A percentile compares a stretch with the other conserved stretches of the same genome.
phyloP scores from a whole-genome alignment of 192 early-diverging fungal genomes.

The Entomortierella chlamydospora region DNA sequence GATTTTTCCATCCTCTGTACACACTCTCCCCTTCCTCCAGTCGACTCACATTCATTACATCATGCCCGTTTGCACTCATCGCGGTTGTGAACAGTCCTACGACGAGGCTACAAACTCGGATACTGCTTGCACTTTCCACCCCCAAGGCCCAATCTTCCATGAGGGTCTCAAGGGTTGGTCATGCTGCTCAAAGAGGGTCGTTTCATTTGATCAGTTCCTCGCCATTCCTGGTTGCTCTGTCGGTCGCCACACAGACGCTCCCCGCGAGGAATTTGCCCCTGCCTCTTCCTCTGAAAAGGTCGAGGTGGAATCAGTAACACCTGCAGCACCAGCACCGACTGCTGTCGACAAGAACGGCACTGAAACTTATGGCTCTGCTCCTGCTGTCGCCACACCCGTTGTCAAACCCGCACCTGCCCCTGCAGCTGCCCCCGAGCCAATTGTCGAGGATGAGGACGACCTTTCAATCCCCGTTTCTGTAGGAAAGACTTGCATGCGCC shows the following conservation, averaged over 20 bases:
- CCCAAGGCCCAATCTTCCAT: slow-evolving; percentile 93
- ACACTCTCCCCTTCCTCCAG: not conserved
- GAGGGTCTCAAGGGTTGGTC: slow-evolving; percentile 96
- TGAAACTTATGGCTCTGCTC: slow-evolving; percentile 26
- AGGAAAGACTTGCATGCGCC: slow-evolving; percentile 87
- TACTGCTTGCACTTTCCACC: slow-evolving; percentile 89
- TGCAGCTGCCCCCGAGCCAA: slow-evolving; percentile 50
- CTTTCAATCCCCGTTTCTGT: slow-evolving; percentile 72
- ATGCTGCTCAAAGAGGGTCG: slow-evolving; percentile 92
- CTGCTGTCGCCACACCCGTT: slow-evolving; percentile 4
- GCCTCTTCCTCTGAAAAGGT: slow-evolving; percentile 38
- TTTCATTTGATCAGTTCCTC: slow-evolving; percentile 93
- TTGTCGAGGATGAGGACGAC: slow-evolving; percentile 83
- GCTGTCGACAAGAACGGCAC: slow-evolving; percentile 37
- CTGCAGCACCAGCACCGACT: slow-evolving; percentile 25
- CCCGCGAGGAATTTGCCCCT: slow-evolving; percentile 38
- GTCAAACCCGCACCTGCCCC: slow-evolving; percentile 23
- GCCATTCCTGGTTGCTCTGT: slow-evolving; percentile 86
- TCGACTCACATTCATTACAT: slow-evolving; percentile 15
- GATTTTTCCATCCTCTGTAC: not conserved
- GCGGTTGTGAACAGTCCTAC: slow-evolving; percentile 90
- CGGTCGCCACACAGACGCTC: slow-evolving; percentile 73
- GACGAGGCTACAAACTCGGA: slow-evolving; percentile 78
- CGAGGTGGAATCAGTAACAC: slow-evolving; percentile 32
- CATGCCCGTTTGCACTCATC: slow-evolving; percentile 76